Evolutionary conservation across 768 basidiomycete genomes (phyloP).

Genomic region (Candolleomyces eurysporus): DNA sequence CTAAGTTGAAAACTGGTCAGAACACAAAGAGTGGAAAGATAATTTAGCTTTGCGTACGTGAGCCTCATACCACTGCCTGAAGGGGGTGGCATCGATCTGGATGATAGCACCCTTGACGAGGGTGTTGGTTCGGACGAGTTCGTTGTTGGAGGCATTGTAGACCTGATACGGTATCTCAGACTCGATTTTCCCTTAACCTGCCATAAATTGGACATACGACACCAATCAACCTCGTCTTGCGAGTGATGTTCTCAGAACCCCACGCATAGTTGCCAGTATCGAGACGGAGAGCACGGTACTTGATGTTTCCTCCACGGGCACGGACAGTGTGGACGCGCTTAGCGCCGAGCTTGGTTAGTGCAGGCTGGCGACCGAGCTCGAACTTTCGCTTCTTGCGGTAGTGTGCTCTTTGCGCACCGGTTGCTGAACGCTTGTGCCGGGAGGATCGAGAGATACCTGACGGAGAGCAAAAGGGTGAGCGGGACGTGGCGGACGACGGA

Average conservation of each 20-base stretch:
- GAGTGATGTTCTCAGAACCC: slow-evolving; percentile 92
- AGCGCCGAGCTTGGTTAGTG: slow-evolving; percentile 92
- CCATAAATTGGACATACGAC: slow-evolving; percentile 64
- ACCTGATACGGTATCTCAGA: slow-evolving; percentile 46
- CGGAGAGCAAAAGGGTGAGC: slow-evolving; percentile 11
- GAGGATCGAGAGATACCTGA: slow-evolving; percentile 96
- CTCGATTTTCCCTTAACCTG: not conserved
- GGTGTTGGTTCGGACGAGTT: slow-evolving; percentile 99
- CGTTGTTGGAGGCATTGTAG: slow-evolving; percentile 99
- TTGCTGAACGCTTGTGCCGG: slow-evolving; percentile 94
- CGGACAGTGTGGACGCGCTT: slow-evolving; percentile 97
- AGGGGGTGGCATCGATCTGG: slow-evolving; percentile 97
- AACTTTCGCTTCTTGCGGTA: slow-evolving; percentile 99
- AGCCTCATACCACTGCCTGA: slow-evolving; percentile 99
- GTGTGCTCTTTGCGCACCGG: slow-evolving; percentile 88
- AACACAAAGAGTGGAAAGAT: slow-evolving; percentile 1
- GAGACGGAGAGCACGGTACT: slow-evolving; percentile 94
- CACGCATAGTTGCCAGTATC: slow-evolving; percentile 98
- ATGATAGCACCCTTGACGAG: slow-evolving; percentile 96
- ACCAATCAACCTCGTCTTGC: slow-evolving; percentile 94
- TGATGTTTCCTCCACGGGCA: slow-evolving; percentile 92
- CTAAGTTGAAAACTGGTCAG: slow-evolving; percentile 35
- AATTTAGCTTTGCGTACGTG: slow-evolving; percentile 62
- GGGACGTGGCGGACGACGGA: slow-evolving; percentile 13
- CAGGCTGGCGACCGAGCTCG: slow-evolving; percentile 97